Conservation (phyloP, 305 asterid genomes). For the Nicotiana rustica region DNA sequence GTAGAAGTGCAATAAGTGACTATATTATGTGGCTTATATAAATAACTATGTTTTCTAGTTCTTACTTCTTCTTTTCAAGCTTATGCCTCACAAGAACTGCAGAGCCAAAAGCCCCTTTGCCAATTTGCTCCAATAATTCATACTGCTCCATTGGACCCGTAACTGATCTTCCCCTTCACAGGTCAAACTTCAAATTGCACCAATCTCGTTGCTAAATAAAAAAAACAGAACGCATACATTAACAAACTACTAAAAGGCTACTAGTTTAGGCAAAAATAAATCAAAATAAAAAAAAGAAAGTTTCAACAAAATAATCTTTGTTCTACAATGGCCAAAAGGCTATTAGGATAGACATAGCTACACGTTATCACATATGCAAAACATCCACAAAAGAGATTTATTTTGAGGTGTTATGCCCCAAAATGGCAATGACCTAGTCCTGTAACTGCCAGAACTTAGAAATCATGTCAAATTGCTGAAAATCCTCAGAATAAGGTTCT, state of each 20-base stretch:
- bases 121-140: constrained; percentile 89
- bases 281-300: not conserved
- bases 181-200: constrained; percentile 24
- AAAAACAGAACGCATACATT: constrained; percentile 16
- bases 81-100: constrained; percentile 90
- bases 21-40: constrained; percentile 20
- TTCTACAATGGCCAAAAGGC: constrained; percentile 20
- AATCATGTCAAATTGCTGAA: not conserved
- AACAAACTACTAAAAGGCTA: constrained; percentile 26
- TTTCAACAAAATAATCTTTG: not conserved
- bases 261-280: not conserved
- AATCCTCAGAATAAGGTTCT: not conserved
- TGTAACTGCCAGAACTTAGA: not conserved
- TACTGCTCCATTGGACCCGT: constrained; percentile 73
- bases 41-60: constrained; percentile 25
- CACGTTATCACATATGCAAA: not conserved
- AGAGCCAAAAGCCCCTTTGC: constrained; percentile 95
- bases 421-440: too few species aligned
- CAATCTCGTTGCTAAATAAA: constrained; percentile 17
- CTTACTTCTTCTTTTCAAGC: constrained; percentile 88
- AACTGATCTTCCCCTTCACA: constrained; percentile 26
- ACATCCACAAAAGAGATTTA: constrained; percentile 7
- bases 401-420: not conserved
- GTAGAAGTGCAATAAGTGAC: constrained; percentile 11
- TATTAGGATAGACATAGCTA: constrained; percentile 15